Conservation (phyloP, 495 filamentous ascomycete genomes). For the Hypoxylon lienhwacheense region DNA sequence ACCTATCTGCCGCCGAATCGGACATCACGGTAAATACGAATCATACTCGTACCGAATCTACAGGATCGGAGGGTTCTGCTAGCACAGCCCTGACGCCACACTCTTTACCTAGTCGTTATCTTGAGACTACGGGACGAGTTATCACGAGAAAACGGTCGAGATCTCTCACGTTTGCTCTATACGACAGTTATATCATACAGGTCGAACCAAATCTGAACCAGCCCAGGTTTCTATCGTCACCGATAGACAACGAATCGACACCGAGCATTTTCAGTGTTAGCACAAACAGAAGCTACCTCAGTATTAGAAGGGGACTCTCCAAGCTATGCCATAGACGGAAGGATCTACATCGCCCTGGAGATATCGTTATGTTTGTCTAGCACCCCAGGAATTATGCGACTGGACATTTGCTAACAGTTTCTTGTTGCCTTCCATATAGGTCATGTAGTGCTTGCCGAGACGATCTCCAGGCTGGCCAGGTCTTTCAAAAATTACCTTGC, state of each 20-base stretch:
- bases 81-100: conserved; percentile 42
- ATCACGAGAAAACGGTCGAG: conserved; percentile 42
- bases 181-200: conserved; percentile 54
- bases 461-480: conserved; percentile 45
- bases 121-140: conserved; percentile 10
- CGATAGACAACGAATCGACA: conserved; percentile 30
- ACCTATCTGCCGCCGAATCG: conserved; percentile 42
- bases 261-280: conserved; percentile 39
- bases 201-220: conserved; percentile 45
- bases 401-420: conserved; percentile 14
- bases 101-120: conserved; percentile 34
- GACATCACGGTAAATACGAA: conserved; percentile 38
- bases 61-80: conserved; percentile 39
- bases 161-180: conserved; percentile 53
- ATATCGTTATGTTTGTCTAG: conserved; percentile 41
- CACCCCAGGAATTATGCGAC: not conserved
- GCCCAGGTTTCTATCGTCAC: conserved; percentile 37
- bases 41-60: conserved; percentile 43
- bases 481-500: conserved; percentile 52
- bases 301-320: conserved; percentile 47
- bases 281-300: conserved; percentile 46
- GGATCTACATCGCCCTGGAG: conserved; percentile 31
- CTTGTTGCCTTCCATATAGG: conserved; percentile 37
- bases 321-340: conserved; percentile 43
- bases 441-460: conserved; percentile 58